These are phyloP conservation scores for Malus hybrid DNA, from an alignment of 331 rosid genomes.

Conservation along the genomic window DNA sequence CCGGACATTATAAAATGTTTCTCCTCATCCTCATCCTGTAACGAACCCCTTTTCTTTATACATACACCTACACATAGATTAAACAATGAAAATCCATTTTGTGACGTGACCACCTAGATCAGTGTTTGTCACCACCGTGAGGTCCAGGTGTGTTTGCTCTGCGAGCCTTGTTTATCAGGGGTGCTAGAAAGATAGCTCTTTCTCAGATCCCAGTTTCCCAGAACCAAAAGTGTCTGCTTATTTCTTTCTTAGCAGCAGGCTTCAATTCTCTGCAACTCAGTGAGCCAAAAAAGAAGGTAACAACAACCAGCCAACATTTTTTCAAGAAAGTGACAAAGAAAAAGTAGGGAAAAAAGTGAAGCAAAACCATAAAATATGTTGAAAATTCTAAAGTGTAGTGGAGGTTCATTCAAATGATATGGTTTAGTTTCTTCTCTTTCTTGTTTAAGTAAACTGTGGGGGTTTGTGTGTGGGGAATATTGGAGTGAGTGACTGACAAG, in stretches of 20 bases:
- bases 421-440: background rate
- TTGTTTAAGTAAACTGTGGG: background rate
- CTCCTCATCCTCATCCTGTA: too few relatives aligned
- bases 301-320: background rate
- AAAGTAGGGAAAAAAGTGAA: constrained; percentile 1
- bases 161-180: constrained; percentile 35
- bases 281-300: background rate
- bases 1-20: too few relatives aligned
- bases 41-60: too few relatives aligned
- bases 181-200: background rate
- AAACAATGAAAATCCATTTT: background rate
- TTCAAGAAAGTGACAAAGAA: constrained; percentile 9
- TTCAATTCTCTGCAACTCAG: constrained; percentile 4
- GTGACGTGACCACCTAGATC: constrained; percentile 14
- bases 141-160: background rate
- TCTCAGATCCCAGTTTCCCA: constrained; percentile 3
- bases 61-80: too few relatives aligned
- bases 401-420: background rate
- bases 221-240: background rate
- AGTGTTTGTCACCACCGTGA: background rate
- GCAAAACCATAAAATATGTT: background rate
- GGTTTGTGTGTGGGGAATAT: background rate
- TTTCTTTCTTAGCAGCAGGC: constrained; percentile 12
- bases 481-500: constrained; percentile 47
- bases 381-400: background rate